Conservation (phyloP, 192 early-diverging fungal genomes). For the Allomyces arbusculus region DNA sequence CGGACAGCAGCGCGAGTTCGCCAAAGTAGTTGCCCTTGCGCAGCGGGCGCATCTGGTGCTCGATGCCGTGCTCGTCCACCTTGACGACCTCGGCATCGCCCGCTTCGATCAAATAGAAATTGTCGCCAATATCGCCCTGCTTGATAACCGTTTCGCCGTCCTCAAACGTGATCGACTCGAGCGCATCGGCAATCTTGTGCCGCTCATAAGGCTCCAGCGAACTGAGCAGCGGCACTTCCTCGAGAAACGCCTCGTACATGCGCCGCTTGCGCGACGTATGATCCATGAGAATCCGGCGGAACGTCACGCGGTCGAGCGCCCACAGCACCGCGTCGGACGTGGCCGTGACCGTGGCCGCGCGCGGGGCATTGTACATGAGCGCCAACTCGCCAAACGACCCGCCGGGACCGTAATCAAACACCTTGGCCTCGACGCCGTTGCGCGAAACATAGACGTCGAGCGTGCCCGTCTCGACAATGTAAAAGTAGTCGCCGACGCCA, state of each 20-base stretch:
- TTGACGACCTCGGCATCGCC: slow-evolving; percentile 71
- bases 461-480: slow-evolving; percentile 84
- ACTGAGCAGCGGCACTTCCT: slow-evolving; percentile 69
- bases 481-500: slow-evolving; percentile 91
- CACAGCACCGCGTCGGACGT: slow-evolving; percentile 71
- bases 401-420: slow-evolving; percentile 55
- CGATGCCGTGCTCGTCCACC: slow-evolving; percentile 55
- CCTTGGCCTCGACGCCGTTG: slow-evolving; percentile 37
- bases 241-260: slow-evolving; percentile 91
- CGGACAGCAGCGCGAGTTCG: slow-evolving; percentile 87
- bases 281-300: slow-evolving; percentile 94
- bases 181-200: slow-evolving; percentile 94
- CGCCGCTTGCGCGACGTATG: slow-evolving; percentile 83
- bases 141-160: slow-evolving; percentile 64
- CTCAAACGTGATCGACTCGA: slow-evolving; percentile 76
- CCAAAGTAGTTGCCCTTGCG: slow-evolving; percentile 89
- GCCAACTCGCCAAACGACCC: slow-evolving; percentile 97
- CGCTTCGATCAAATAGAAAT: slow-evolving; percentile 88
- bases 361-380: slow-evolving; percentile 96
- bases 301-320: slow-evolving; percentile 94
- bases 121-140: slow-evolving; percentile 84
- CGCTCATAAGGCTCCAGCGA: slow-evolving; percentile 57
- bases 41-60: slow-evolving; percentile 46
- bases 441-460: slow-evolving; percentile 77
- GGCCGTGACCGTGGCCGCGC: slow-evolving; percentile 83